Evolutionary conservation across 345 rosid species (phyloP).

Genomic region (Melaleuca alternifolia): DNA sequence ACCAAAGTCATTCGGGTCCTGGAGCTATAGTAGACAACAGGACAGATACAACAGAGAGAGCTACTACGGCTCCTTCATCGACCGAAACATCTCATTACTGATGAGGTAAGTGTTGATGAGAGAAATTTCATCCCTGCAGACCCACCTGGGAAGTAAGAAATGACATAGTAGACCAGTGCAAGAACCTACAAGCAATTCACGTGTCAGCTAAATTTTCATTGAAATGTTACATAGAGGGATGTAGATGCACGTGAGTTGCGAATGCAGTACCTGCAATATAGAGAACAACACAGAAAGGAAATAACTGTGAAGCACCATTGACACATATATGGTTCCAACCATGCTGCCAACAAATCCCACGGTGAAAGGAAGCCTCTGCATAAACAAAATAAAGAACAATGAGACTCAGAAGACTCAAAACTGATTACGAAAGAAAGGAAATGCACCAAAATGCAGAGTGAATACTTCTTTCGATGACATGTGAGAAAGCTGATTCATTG

Average conservation of each 20-base stretch:
- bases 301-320: slow-evolving; percentile 94
- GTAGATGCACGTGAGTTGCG: background rate
- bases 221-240: background rate
- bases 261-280: slow-evolving; percentile 54
- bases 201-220: background rate
- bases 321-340: slow-evolving; percentile 85
- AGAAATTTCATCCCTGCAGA: slow-evolving; percentile 54
- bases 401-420: slow-evolving; percentile 1
- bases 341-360: slow-evolving; percentile 72
- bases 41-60: background rate
- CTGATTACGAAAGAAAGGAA: background rate
- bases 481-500: slow-evolving; percentile 65
- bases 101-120: slow-evolving; percentile 42
- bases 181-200: slow-evolving; percentile 28
- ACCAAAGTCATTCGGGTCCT: background rate
- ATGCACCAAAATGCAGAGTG: background rate
- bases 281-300: slow-evolving; percentile 87
- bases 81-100: slow-evolving; percentile 48
- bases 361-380: slow-evolving; percentile 88
- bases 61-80: slow-evolving; percentile 16
- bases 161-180: slow-evolving; percentile 51
- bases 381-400: background rate
- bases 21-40: background rate
- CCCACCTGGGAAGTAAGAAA: slow-evolving; percentile 77
- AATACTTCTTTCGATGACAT: slow-evolving; percentile 84